These are phyloP conservation scores for Sporothrix protearum DNA, from an alignment of 2,329 filamentous ascomycete species.

Conservation along the genomic window DNA sequence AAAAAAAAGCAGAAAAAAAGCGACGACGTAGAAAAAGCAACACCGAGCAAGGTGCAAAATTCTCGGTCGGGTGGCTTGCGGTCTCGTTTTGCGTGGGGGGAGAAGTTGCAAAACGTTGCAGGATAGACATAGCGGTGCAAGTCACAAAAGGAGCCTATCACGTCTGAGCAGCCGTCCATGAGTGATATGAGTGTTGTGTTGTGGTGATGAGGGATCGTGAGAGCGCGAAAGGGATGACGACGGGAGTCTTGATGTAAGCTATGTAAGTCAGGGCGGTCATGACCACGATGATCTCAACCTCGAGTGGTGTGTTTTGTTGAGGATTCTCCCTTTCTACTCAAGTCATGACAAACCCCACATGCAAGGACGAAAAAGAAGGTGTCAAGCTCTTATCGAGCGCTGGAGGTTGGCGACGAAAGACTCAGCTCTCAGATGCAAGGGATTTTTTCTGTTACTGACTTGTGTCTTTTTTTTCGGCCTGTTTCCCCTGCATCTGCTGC, in stretches of 20 bases:
- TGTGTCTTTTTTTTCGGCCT: not conserved
- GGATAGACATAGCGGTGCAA: not conserved
- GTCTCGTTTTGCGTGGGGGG: not conserved
- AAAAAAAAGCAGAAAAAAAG: too few relatives aligned
- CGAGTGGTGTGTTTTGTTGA: not conserved
- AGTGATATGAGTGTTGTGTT: not conserved
- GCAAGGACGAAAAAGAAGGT: not conserved
- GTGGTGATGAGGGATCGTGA: not conserved
- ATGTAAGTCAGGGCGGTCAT: not conserved
- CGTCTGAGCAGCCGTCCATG: not conserved
- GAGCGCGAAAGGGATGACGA: not conserved
- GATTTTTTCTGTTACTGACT: not conserved
- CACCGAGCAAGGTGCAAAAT: not conserved
- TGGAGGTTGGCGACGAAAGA: not conserved
- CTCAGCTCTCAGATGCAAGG: not conserved
- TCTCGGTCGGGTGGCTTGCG: slow-evolving; percentile 5
- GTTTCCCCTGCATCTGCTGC: not conserved
- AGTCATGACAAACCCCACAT: not conserved
- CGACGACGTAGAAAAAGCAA: not conserved
- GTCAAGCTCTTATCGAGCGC: not conserved
- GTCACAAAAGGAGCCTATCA: not conserved
- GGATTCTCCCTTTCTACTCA: not conserved
- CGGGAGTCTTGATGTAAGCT: not conserved
- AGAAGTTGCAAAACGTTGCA: not conserved
- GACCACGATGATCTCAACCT: not conserved